Evolutionary conservation across 768 basidiomycete genomes (phyloP), one percentile per base, ranked within the genome.

Genomic region (Boletellus emodensis): DNA sequence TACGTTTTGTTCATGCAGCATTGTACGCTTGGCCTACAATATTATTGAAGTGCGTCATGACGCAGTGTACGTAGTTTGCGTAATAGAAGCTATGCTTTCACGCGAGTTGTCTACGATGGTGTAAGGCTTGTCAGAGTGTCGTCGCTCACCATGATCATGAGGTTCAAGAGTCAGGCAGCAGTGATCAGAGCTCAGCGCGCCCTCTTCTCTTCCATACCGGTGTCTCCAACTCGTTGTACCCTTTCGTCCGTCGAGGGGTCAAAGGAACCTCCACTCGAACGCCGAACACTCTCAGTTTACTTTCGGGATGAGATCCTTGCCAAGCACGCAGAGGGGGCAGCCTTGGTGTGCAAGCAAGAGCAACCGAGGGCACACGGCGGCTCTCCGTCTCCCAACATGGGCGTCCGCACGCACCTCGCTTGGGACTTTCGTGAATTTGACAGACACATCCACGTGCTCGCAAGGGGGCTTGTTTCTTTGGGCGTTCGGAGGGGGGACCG

Each of bases 381-480:
- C 0, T 84, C 85, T 1, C 60, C 60, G 5, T 77, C 78, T 22
- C 68, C 60, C 13, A 85, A 83, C 61, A 65, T 81, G 50, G 76
- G 66, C 12, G 61, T 72, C n/a, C 58, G 53, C 14, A 68, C 71
- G 2, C 78, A 82, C 61, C 73, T 93, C 13, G 78, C 81, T 20
- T 91, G 90, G 90, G 79, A 81, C 53, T 93, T 82, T 62, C 70
- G 62, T 3, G 87, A 90, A 65, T 83, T 93, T 49, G 76, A 85
- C 56, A 59, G 69, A 37, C 82, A 87, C 56, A 80, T 87, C 37
- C 69, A 75, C 38, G 83, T 87, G 4, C 73, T 88, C 6, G 82
- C 90, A 2, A 72, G 86, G 42, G 90, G 90, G 0, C 71, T 93
- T 17, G 51, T 90, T 13, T 67, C 66, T 1, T 69, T 91, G 70